These are phyloP conservation scores for Stemphylium lycopersici DNA, from an alignment of 2,329 filamentous ascomycete species.

Conservation along the genomic window DNA sequence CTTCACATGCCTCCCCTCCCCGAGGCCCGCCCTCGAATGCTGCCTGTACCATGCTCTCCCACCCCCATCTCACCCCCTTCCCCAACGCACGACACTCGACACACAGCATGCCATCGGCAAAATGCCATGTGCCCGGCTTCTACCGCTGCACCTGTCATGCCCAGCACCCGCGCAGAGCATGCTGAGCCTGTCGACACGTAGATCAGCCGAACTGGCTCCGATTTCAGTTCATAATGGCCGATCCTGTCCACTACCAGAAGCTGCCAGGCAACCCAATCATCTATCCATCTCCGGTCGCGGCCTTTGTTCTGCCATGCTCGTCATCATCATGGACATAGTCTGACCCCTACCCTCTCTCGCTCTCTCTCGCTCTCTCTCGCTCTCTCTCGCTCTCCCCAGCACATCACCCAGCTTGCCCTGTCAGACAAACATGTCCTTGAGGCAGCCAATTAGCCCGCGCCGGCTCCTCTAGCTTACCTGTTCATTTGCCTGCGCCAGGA, in stretches of 20 bases:
- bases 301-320: neutral
- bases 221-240: constrained; percentile 5
- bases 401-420: constrained; percentile 8
- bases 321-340: neutral
- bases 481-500: constrained; percentile 40
- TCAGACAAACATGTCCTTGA: neutral
- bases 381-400: too few relatives aligned
- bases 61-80: neutral
- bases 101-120: too few relatives aligned
- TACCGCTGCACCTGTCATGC: neutral
- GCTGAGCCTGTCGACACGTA: constrained; percentile 7
- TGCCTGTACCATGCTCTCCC: neutral
- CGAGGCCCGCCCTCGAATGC: too few relatives aligned
- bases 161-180: neutral
- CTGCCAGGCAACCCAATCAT: too few relatives aligned
- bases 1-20: neutral
- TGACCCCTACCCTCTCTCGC: neutral
- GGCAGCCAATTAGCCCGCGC: constrained; percentile 7
- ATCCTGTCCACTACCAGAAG: constrained; percentile 7
- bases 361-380: too few relatives aligned
- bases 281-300: constrained; percentile 5
- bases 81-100: neutral
- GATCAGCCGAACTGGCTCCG: constrained; percentile 16
- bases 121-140: neutral
- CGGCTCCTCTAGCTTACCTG: constrained; percentile 16